phyloP scores from a whole-genome alignment of 1,139 yeast genomes.

The Yamadazyma spencermartinsiae region DNA sequence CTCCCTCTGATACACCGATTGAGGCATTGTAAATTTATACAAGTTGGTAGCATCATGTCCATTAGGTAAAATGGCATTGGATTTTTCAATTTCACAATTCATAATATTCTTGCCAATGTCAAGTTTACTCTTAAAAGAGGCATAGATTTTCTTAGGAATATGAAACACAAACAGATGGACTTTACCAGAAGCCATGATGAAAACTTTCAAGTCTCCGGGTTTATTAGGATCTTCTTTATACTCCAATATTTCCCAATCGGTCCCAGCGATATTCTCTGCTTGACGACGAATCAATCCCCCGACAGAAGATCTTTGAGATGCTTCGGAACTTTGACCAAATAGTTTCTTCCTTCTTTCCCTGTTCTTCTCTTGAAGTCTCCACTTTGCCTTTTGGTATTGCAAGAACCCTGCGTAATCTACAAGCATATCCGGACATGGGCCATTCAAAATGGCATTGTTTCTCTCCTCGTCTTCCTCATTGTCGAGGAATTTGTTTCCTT shows the following conservation, averaged over 20 bases:
- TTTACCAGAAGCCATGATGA: constrained; percentile 66
- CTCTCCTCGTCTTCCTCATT: constrained; percentile 46
- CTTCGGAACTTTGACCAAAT: constrained; percentile 65
- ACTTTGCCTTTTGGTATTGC: constrained; percentile 75
- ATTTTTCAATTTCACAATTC: constrained; percentile 60
- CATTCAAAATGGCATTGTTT: constrained; percentile 46
- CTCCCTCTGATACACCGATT: constrained; percentile 58
- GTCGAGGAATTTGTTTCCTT: constrained; percentile 26
- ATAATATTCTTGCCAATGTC: constrained; percentile 48
- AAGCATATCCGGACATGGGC: constrained; percentile 67
- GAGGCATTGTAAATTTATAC: constrained; percentile 69
- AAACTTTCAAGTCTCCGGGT: constrained; percentile 78
- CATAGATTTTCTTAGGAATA: constrained; percentile 71
- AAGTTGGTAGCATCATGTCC: constrained; percentile 60
- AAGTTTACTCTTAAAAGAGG: constrained; percentile 59
- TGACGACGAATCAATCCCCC: constrained; percentile 73
- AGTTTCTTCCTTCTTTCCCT: constrained; percentile 71
- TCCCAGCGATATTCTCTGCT: constrained; percentile 74
- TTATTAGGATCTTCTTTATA: constrained; percentile 55
- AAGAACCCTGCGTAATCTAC: constrained; percentile 79
- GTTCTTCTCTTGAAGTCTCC: constrained; percentile 75
- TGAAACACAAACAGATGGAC: constrained; percentile 73
- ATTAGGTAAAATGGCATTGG: constrained; percentile 65
- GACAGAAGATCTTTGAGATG: constrained; percentile 52
- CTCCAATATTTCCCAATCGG: constrained; percentile 85